A percentile compares a stretch with the other conserved stretches of the same genome.
Conservation (phyloP, 108 stramenopile species). For the Cyclotella choctawhatcheeana region DNA sequence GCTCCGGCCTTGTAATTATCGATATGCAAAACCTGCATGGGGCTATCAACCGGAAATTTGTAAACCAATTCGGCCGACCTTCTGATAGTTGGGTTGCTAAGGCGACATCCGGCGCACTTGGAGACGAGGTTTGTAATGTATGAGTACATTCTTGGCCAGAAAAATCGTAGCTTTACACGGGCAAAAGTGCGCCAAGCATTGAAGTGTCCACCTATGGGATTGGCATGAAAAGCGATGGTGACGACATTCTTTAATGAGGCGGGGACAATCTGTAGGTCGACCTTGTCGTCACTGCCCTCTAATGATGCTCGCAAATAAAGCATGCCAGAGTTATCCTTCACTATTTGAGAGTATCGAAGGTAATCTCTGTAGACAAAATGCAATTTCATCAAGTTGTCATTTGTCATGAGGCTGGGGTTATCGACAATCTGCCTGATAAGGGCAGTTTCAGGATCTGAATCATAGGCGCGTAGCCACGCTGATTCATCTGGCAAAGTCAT, state of each 20-base stretch:
- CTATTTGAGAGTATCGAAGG: no score
- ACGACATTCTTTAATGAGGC: background rate
- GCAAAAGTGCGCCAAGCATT: background rate
- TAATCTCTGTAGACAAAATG: no score
- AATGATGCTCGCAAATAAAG: no score
- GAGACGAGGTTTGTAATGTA: background rate
- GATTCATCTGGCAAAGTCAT: no score
- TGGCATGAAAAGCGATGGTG: conserved; percentile 8
- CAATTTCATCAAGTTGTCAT: no score
- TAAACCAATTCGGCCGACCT: background rate
- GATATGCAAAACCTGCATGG: conserved; percentile 14
- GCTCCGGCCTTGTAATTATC: conserved; percentile 21
- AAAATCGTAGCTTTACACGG: background rate
- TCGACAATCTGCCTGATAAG: no score
- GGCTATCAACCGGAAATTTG: background rate
- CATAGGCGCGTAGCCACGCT: no score
- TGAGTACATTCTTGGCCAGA: conserved; percentile 1
- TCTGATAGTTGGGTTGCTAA: background rate
- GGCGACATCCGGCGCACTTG: background rate
- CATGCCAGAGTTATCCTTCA: no score
- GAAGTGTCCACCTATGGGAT: conserved; percentile 6
- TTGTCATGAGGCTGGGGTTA: no score
- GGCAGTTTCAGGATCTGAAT: no score
- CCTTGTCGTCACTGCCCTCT: no score
- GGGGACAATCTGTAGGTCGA: conserved; percentile 5